Conservation (phyloP, 345 rosid species). For the Gossypium australe region DNA sequence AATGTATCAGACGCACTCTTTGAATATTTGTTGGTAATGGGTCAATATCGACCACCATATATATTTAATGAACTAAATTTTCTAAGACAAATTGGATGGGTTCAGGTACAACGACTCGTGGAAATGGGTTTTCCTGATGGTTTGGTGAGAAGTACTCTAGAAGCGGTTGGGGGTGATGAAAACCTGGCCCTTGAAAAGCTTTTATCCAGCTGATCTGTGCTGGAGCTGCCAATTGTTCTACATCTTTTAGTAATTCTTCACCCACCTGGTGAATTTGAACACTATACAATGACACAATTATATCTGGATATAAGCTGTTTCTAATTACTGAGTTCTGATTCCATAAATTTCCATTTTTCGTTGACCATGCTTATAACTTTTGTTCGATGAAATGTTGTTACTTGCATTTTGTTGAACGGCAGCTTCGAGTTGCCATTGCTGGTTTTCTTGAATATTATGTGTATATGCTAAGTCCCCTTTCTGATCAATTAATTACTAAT, state of each 20-base stretch:
- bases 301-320: conserved; percentile 8
- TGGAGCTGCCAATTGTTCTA: conserved; percentile 5
- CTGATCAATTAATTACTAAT: not conserved
- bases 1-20: not conserved
- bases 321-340: not conserved
- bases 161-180: conserved; percentile 91
- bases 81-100: conserved; percentile 12
- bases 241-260: not conserved
- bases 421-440: not conserved
- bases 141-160: conserved; percentile 71
- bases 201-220: conserved; percentile 46
- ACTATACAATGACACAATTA: not conserved
- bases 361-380: not conserved
- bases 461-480: not conserved
- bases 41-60: not conserved
- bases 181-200: conserved; percentile 93
- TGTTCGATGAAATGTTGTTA: not conserved
- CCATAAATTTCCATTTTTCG: not conserved
- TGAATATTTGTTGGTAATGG: not conserved
- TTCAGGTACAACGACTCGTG: conserved; percentile 73
- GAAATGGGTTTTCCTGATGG: conserved; percentile 95
- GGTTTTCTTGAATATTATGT: not conserved
- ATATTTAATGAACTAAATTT: not conserved
- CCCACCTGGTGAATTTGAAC: conserved; percentile 2
- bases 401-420: not conserved